Evolutionary conservation across 2,329 filamentous ascomycete genomes (phyloP), one percentile per base, ranked within the genome.

Genomic region (Paecilomyces sp.): DNA sequence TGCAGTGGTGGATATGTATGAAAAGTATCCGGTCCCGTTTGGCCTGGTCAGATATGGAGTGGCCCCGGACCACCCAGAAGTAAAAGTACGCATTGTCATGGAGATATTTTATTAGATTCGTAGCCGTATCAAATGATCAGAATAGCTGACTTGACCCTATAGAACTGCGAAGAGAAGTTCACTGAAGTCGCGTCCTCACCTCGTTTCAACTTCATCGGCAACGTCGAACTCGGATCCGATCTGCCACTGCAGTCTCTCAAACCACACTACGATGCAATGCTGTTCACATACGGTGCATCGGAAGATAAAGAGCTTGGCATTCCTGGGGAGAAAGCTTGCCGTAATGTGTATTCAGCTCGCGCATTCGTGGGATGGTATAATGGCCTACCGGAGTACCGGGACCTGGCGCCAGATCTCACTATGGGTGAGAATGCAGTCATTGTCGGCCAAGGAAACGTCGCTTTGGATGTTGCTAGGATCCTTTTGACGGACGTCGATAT

Each of bases 331-430:
- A 64, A 70, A 69, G 82, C 87, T 3, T 74, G 76, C 5, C 77
- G 94, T 6, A 79, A 81, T 28, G 91, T 97, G 18, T 88, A 92
- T 71, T 96, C 92, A 7, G 94, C 94, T 1, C 85, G 94, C 30
- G 88, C 92, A 47, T 97, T 97, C 72, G 94, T 99, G 1, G 94
- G 92, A 18, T 99, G 94, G 94, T 99, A 99, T 75, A 99, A 99
- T 74, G 94, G 94, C 2, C 81, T 96, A 2, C 94, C 94, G 0
- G 90, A 95, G 66, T 90, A 90, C 70, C 83, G 88, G 22, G 75
- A 83, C 66, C 77, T 96, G 7, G 79, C 83, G n/a, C 90, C 92
- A 0, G 84, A 91, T 69, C 81, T 97, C 28, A 83, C 85, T 0
- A 79, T 81, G 9, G 89, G 89, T 0, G 91, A 96, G 56, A 88